Evolutionary conservation across 495 filamentous ascomycete species (phyloP).

Genomic region (Aspergillus nidulans): DNA sequence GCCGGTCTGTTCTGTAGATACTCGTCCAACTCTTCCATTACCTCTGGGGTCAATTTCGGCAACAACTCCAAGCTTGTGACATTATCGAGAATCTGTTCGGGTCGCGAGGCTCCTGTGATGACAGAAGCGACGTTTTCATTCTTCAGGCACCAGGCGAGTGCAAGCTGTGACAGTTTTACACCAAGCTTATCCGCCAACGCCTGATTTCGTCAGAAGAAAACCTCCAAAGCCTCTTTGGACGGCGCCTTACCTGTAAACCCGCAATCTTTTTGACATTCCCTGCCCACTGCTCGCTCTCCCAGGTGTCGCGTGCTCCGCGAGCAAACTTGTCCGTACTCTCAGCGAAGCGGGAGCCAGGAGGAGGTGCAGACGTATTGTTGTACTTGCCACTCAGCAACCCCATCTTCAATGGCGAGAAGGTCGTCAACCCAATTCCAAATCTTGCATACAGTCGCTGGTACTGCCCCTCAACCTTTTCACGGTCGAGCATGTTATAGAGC

Average conservation of each 20-base stretch:
- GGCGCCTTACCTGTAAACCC: slow-evolving; percentile 16
- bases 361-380: slow-evolving; percentile 47
- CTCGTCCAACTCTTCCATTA: slow-evolving; percentile 66
- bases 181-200: slow-evolving; percentile 65
- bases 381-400: slow-evolving; percentile 82
- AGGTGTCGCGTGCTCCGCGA: slow-evolving; percentile 25
- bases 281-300: slow-evolving; percentile 26
- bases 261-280: slow-evolving; percentile 25
- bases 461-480: slow-evolving; percentile 70
- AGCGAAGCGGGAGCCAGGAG: slow-evolving; percentile 35
- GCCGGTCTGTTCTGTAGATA: slow-evolving; percentile 61
- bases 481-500: slow-evolving; percentile 71
- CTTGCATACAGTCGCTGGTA: slow-evolving; percentile 62
- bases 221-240: not conserved
- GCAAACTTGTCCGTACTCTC: slow-evolving; percentile 37
- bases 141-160: slow-evolving; percentile 75
- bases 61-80: slow-evolving; percentile 57
- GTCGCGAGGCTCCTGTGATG: slow-evolving; percentile 73
- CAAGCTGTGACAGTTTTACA: slow-evolving; percentile 59
- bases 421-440: slow-evolving; percentile 67
- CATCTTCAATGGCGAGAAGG: slow-evolving; percentile 66
- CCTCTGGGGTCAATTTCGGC: slow-evolving; percentile 60
- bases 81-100: slow-evolving; percentile 70
- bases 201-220: slow-evolving; percentile 20
- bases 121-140: slow-evolving; percentile 70